Evolutionary conservation across 2,329 filamentous ascomycete genomes (phyloP), one percentile per base, ranked within the genome.

Genomic region (Penicillium sp.): DNA sequence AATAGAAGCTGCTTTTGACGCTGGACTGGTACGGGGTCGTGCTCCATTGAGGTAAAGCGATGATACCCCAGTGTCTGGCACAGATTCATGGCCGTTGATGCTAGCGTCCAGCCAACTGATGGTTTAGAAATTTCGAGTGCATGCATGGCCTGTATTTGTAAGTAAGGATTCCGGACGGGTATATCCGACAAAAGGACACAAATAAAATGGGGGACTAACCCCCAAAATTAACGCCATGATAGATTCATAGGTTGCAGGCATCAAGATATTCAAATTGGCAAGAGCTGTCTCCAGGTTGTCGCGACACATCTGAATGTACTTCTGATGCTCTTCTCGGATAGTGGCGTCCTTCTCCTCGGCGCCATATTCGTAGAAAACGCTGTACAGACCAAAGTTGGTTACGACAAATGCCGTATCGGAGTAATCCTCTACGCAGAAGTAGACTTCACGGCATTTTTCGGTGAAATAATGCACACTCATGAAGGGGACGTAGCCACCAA

Each of bases 41-140:
- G 38, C 42, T 72, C 58, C 66, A 71, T 65, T 29, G 71, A 63
- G 5, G 63, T 61, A 11, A 59, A 40, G 42, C 69, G 64, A 65
- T 88, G 85, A 57, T 84, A 86, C 3, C 85, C 85, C 4, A 87
- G 79, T 0, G 81, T 82, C 62, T 86, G 83, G 60, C 84, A 86
- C 50, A 89, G 75, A 50, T 82, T 79, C 13, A 82, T 81, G 0
- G 85, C 85, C 18, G 80, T 79, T 7, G 81, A 82, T 24, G 80
- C 81, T 18, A 88, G 73, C n/a, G 84, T 81, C 81, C 85, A 86
- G n/a, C 83, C 83, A 4, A 88, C 77, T 0, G 83, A 84, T 1
- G 85, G 83, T 38, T 84, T 82, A 4, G 84, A 85, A 14, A 81
- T 77, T 58, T 88, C 85, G 46, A 87, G 80, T 13, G 85, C 80